Evolutionary conservation across 345 rosid genomes (phyloP).

Genomic region (Orychophragmus violaceus): DNA sequence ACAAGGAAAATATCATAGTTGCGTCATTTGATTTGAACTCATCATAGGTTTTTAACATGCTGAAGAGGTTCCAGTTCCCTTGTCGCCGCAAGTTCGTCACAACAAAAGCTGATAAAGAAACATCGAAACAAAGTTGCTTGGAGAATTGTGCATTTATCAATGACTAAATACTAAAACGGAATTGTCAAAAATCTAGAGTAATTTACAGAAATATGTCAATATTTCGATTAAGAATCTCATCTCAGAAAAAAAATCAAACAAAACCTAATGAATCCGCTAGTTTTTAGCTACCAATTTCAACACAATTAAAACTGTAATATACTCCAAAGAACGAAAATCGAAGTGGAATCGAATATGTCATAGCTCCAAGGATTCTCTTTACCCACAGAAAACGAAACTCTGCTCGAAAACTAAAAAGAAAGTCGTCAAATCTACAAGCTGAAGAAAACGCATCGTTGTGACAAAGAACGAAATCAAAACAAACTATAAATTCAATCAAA

Average conservation of each 20-base stretch:
- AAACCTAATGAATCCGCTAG: slow-evolving; percentile 1
- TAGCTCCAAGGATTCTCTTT: not conserved
- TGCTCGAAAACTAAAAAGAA: not conserved
- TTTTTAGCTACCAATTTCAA: not conserved
- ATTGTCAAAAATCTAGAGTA: too few relatives aligned
- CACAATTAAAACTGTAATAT: not conserved
- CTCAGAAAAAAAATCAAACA: not conserved
- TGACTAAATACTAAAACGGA: too few relatives aligned
- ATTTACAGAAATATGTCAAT: too few relatives aligned
- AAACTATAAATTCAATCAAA: slow-evolving; percentile 28
- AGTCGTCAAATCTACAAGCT: not conserved
- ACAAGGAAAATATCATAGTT: slow-evolving; percentile 15
- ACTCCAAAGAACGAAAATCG: not conserved
- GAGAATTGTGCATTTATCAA: too few relatives aligned
- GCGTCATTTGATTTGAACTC: slow-evolving; percentile 31
- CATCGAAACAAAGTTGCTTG: not conserved
- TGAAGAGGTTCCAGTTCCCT: slow-evolving; percentile 12
- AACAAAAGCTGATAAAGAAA: not conserved
- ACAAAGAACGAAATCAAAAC: not conserved
- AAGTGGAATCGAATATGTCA: too few relatives aligned
- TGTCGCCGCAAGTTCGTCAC: not conserved
- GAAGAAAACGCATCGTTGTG: not conserved
- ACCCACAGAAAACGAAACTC: not conserved
- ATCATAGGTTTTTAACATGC: slow-evolving; percentile 39
- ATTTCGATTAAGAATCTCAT: not conserved